These are phyloP conservation scores for Malassezia brasiliensis DNA, from an alignment of 1,284 basidiomycete genomes.

Conservation along the genomic window DNA sequence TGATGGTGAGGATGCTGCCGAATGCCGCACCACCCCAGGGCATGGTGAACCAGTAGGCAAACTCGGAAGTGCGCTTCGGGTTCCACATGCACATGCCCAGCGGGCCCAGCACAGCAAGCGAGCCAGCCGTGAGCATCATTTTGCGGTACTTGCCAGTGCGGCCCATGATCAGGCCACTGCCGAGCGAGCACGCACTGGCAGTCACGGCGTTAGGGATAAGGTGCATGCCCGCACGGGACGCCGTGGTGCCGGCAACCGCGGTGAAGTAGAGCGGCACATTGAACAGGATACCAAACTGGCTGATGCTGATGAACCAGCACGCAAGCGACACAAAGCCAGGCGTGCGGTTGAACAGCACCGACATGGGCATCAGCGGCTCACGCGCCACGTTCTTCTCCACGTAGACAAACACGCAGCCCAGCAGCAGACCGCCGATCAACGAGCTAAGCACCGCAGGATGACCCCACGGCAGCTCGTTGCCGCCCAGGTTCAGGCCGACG, in stretches of 20 bases:
- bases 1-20: slow-evolving; percentile 47
- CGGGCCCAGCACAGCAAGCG: slow-evolving; percentile 45
- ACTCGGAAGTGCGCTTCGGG: slow-evolving; percentile 33
- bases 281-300: slow-evolving; percentile 49
- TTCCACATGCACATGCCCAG: slow-evolving; percentile 49
- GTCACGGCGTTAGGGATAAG: slow-evolving; percentile 49
- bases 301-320: slow-evolving; percentile 49
- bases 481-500: slow-evolving; percentile 46
- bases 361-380: slow-evolving; percentile 49
- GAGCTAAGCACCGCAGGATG: slow-evolving; percentile 34
- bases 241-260: slow-evolving; percentile 46
- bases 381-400: slow-evolving; percentile 51
- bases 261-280: slow-evolving; percentile 48
- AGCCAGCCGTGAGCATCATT: slow-evolving; percentile 44
- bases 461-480: slow-evolving; percentile 39
- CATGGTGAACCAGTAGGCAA: slow-evolving; percentile 46
- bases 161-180: slow-evolving; percentile 49
- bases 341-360: slow-evolving; percentile 48
- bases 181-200: slow-evolving; percentile 48
- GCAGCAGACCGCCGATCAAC: slow-evolving; percentile 50
- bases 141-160: slow-evolving; percentile 46
- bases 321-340: slow-evolving; percentile 48
- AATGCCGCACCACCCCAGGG: slow-evolving; percentile 46
- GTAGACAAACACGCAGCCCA: slow-evolving; percentile 54
- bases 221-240: slow-evolving; percentile 46